These are phyloP conservation scores for Cyclotella sp. DNA, from an alignment of 108 stramenopile species.

Conservation along the genomic window DNA sequence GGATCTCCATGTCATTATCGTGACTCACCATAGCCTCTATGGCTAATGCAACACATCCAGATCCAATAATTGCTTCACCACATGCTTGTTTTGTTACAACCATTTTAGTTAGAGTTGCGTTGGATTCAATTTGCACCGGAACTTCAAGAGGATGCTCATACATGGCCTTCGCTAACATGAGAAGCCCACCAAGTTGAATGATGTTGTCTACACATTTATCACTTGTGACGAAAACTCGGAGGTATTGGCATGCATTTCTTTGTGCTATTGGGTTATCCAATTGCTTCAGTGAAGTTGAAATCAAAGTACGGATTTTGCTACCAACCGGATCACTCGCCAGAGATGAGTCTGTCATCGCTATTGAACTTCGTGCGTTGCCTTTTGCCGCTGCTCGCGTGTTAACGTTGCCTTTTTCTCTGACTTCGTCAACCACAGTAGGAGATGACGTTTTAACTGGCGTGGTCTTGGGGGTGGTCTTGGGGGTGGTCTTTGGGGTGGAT, in stretches of 20 bases:
- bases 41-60: slow-evolving; percentile 26
- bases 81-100: slow-evolving; percentile 21
- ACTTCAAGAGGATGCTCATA: slow-evolving; percentile 17
- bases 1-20: slow-evolving; percentile 19
- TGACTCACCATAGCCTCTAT: slow-evolving; percentile 38
- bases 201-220: slow-evolving; percentile 15
- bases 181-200: slow-evolving; percentile 19
- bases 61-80: slow-evolving; percentile 16
- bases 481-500: too few relatives aligned
- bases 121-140: slow-evolving; percentile 34
- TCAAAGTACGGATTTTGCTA: slow-evolving; percentile 30
- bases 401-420: too few relatives aligned
- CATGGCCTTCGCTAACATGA: slow-evolving; percentile 39
- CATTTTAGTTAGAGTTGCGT: slow-evolving; percentile 24
- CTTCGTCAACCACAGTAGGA: too few relatives aligned
- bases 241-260: slow-evolving; percentile 20
- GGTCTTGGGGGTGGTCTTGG: too few relatives aligned
- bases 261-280: slow-evolving; percentile 3
- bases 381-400: background rate
- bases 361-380: background rate
- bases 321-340: slow-evolving; percentile 21
- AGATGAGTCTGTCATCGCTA: background rate
- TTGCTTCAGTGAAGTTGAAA: slow-evolving; percentile 19
- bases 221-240: slow-evolving; percentile 25
- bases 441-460: too few relatives aligned